These are phyloP conservation scores for Fagopyrum homotropicum DNA, from an alignment of 148 eudicot genomes.

Conservation along the genomic window DNA sequence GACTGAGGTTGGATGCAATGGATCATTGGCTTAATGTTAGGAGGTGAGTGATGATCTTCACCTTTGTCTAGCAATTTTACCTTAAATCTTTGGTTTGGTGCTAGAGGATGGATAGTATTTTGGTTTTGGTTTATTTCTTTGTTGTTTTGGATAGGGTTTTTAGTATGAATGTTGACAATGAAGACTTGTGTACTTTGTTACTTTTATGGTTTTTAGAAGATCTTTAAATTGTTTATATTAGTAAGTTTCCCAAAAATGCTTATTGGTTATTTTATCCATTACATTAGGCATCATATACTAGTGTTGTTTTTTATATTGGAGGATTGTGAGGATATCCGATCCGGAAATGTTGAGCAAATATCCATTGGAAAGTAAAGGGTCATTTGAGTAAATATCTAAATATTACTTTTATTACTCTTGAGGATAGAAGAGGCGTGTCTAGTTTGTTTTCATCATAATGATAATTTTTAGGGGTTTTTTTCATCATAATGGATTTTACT, in stretches of 20 bases:
- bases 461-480: no score
- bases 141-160: not conserved
- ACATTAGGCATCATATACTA: no score
- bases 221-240: not conserved
- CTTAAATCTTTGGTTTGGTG: not conserved
- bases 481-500: no score
- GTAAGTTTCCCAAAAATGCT: not conserved
- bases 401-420: no score
- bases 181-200: not conserved
- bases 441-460: no score
- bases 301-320: no score
- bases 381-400: no score
- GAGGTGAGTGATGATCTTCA: not conserved
- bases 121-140: not conserved
- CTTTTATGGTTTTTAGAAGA: not conserved
- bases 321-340: no score
- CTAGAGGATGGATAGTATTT: not conserved
- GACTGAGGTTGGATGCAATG: constrained; percentile 13
- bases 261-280: not conserved
- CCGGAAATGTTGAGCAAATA: no score
- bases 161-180: not conserved
- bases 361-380: no score
- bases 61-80: not conserved
- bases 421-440: no score
- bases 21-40: constrained; percentile 2